Evolutionary conservation across 2,329 filamentous ascomycete genomes (phyloP), one percentile per base, ranked within the genome.

Genomic region (Fusarium sp.): DNA sequence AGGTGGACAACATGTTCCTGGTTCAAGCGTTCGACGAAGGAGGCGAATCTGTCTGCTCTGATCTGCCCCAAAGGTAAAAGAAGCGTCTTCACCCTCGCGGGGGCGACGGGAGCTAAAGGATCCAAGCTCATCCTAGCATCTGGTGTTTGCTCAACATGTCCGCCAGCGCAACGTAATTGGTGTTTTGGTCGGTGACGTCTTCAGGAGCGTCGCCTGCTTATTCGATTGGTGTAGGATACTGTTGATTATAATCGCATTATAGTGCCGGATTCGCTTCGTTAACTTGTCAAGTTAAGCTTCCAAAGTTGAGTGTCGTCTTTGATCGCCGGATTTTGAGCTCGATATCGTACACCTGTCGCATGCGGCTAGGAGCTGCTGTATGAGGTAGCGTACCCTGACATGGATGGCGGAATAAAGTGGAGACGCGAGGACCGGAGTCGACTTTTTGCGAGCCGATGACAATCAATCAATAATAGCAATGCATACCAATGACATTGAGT

Each of bases 11-110:
- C 88, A 85, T 91, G 89, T 79, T 97, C 91, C 69, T 87, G 83
- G 76, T 91, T 90, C 63, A 99, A 84, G 73, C 93, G 88, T 66
- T 91, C 87, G 68, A 95, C 86, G 77, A 97, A 97, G 68, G 86
- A 84, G 72, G 89, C 80, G 79, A 97, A 98, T 61, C 92, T 88
- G 52, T 91, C 90, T 63, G 90, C 88, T 77, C 90, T 94, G 78
- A 98, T 96, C 76, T 88, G 90, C 52, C 95, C 95, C 70, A 97
- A 85, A 54, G 96, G 96, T 64, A 98, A 84, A 61, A 97, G 87
- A 72, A 97, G 87, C 66, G 91, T 93, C 82, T 92, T 92, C 76
- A 98, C 89, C 85, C 92, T 91, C 82, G 94, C 95, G 77, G 94
- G 94, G 80, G 94, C 92, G 83, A 94, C 89, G 80, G 95, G 94